These are phyloP conservation scores for Torulaspora quercuum DNA, from an alignment of 805 yeast genomes.

Conservation along the genomic window DNA sequence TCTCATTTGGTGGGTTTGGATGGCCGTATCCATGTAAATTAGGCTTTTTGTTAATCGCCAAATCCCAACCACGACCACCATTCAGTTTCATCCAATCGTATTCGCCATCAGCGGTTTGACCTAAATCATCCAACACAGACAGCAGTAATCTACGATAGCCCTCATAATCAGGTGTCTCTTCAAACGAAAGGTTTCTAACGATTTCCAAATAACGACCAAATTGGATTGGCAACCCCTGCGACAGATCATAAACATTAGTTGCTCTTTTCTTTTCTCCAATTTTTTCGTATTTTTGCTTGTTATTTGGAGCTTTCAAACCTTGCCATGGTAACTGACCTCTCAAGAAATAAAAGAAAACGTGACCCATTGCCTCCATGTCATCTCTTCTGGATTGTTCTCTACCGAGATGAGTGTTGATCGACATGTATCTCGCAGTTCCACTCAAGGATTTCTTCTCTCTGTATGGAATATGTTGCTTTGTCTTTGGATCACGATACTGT, in stretches of 20 bases:
- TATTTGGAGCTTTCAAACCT: constrained; percentile 96
- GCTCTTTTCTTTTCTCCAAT: constrained; percentile 95
- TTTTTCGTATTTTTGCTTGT: constrained; percentile 95
- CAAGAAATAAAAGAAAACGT: constrained; percentile 90
- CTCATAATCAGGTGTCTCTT: constrained; percentile 92
- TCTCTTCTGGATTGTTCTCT: constrained; percentile 96
- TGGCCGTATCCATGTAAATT: constrained; percentile 95
- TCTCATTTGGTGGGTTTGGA: constrained; percentile 74
- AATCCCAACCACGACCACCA: constrained; percentile 95
- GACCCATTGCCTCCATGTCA: constrained; percentile 94
- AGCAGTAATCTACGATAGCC: constrained; percentile 75
- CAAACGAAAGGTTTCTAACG: constrained; percentile 86
- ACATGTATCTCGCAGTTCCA: constrained; percentile 99
- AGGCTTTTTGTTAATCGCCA: constrained; percentile 82
- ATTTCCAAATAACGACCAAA: constrained; percentile 87
- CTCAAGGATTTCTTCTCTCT: constrained; percentile 92
- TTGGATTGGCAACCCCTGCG: constrained; percentile 87
- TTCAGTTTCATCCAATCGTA: constrained; percentile 98
- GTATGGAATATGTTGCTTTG: constrained; percentile 93
- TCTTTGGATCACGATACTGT: constrained; percentile 93
- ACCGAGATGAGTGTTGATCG: constrained; percentile 94
- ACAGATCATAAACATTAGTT: constrained; percentile 79
- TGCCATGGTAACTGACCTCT: constrained; percentile 98
- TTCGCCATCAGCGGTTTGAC: constrained; percentile 75
- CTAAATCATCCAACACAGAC: constrained; percentile 69